Evolutionary conservation across 1,284 basidiomycete genomes (phyloP).

Genomic region (Ustilago bromivora): DNA sequence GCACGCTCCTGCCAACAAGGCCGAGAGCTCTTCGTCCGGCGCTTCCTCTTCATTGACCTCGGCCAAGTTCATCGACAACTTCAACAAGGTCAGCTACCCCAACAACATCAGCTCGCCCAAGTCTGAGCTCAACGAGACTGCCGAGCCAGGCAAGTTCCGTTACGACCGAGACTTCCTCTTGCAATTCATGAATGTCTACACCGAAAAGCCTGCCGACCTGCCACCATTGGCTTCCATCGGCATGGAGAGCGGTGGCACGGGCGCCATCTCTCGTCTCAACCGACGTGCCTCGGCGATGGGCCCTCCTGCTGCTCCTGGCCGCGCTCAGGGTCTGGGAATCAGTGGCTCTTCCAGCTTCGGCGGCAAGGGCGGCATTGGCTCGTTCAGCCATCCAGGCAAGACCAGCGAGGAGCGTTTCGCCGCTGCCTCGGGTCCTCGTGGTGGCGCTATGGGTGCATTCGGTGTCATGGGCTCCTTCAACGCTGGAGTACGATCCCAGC

Average conservation of each 20-base stretch:
- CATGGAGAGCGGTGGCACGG: conserved; percentile 70
- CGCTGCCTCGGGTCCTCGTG: conserved; percentile 51
- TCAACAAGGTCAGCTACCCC: conserved; percentile 84
- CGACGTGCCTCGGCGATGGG: conserved; percentile 62
- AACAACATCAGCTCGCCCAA: conserved; percentile 84
- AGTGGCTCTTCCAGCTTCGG: conserved; percentile 59
- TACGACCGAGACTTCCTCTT: conserved; percentile 98
- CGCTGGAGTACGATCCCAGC: conserved; percentile 63
- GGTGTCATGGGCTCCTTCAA: conserved; percentile 66
- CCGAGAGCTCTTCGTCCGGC: conserved; percentile 51
- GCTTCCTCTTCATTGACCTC: conserved; percentile 58
- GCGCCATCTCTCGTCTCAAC: conserved; percentile 53
- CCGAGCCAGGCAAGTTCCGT: conserved; percentile 88
- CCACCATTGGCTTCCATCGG: conserved; percentile 92
- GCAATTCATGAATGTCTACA: conserved; percentile 96
- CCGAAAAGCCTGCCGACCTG: conserved; percentile 90
- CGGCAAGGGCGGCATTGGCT: conserved; percentile 62
- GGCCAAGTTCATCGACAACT: conserved; percentile 78
- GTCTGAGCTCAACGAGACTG: conserved; percentile 85
- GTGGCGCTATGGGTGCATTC: conserved; percentile 59
- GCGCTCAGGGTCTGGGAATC: conserved; percentile 60
- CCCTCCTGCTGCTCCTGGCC: conserved; percentile 58
- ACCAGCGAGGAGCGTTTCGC: conserved; percentile 69
- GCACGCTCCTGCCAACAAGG: conserved; percentile 29
- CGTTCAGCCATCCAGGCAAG: conserved; percentile 60